These are phyloP conservation scores for Ganoderma lucidum DNA, from an alignment of 1,284 basidiomycete genomes.

Conservation along the genomic window DNA sequence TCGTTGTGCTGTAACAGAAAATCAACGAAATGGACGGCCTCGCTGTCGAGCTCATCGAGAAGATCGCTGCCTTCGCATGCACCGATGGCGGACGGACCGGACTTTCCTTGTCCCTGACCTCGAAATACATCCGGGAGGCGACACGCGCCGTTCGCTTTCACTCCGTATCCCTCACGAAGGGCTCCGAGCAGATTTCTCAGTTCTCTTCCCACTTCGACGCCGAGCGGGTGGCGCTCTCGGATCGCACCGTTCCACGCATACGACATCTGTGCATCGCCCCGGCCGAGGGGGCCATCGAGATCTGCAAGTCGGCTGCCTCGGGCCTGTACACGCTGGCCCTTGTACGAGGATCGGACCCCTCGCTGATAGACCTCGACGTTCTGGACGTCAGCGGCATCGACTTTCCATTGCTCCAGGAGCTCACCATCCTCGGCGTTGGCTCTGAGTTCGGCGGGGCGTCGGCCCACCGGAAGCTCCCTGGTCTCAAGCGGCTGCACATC, in stretches of 20 bases:
- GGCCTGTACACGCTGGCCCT: slow-evolving; percentile 1
- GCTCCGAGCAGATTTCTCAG: not conserved
- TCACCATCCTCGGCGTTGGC: slow-evolving; percentile 15
- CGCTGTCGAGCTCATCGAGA: slow-evolving; percentile 11
- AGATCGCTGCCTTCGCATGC: slow-evolving; percentile 16
- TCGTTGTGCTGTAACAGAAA: not conserved
- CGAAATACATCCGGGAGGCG: slow-evolving; percentile 9
- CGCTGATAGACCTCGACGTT: not conserved
- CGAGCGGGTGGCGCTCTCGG: not conserved
- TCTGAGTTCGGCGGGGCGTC: not conserved
- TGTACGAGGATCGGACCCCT: too few species aligned
- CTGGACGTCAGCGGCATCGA: not conserved
- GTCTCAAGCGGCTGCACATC: slow-evolving; percentile 6
- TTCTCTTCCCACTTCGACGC: not conserved
- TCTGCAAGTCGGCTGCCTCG: not conserved
- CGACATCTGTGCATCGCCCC: slow-evolving; percentile 2
- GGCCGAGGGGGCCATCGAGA: not conserved
- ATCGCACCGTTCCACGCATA: not conserved
- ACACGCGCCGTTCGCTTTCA: slow-evolving; percentile 12
- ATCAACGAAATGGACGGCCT: slow-evolving; percentile 1
- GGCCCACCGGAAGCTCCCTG: slow-evolving; percentile 6
- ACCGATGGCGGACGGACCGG: slow-evolving; percentile 18
- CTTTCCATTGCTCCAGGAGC: slow-evolving; percentile 19
- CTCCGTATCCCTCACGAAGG: slow-evolving; percentile 13
- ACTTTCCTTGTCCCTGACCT: slow-evolving; percentile 17